Conservation (phyloP, 805 yeast species). For the Debaryomyces tyrocola region DNA sequence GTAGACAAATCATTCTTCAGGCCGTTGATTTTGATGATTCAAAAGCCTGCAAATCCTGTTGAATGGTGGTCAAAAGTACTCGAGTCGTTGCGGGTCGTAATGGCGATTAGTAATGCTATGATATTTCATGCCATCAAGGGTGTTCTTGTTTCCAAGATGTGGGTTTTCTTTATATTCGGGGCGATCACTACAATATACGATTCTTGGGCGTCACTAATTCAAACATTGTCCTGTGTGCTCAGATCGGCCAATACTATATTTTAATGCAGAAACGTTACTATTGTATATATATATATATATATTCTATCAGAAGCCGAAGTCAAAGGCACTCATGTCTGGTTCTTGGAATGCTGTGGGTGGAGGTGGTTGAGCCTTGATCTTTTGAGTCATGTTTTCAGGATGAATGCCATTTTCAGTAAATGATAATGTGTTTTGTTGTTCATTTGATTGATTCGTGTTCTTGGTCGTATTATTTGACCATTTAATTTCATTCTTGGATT, state of each 20-base stretch:
- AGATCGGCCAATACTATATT: conserved; percentile 3
- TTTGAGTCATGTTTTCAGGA: background rate
- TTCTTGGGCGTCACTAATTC: conserved; percentile 11
- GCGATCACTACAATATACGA: conserved; percentile 11
- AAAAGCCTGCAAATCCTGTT: background rate
- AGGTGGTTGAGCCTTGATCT: conserved; percentile 26
- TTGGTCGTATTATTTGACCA: background rate
- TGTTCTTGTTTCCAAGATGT: conserved; percentile 14
- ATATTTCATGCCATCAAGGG: conserved; percentile 14
- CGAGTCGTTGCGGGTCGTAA: conserved; percentile 12
- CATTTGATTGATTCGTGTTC: background rate
- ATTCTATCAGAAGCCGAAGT: conserved; percentile 36
- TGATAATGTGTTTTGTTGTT: background rate
- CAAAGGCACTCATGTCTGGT: conserved; percentile 76
- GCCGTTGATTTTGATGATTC: background rate
- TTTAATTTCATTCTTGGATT: conserved; percentile 5
- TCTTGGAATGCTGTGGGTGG: conserved; percentile 61
- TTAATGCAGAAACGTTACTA: background rate
- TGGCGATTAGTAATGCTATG: conserved; percentile 18
- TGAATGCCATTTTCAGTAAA: background rate
- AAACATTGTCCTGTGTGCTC: conserved; percentile 4
- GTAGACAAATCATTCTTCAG: background rate
- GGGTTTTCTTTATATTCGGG: conserved; percentile 17
- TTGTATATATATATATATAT: background rate
- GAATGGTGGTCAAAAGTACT: conserved; percentile 9